These are phyloP conservation scores for Saccharum officinarum DNA, from an alignment of 176 grass and related monocot genomes.

Conservation along the genomic window DNA sequence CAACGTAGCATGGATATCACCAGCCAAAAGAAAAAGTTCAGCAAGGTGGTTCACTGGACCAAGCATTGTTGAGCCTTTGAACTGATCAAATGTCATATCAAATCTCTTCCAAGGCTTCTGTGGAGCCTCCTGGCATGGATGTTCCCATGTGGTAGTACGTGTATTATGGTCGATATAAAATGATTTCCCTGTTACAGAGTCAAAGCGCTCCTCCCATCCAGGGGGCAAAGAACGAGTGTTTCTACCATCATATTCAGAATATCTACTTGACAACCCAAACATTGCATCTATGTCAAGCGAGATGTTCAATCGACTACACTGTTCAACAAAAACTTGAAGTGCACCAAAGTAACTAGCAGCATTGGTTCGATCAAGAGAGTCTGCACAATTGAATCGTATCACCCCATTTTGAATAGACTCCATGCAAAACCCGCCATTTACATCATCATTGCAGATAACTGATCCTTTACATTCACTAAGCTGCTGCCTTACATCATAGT, in stretches of 20 bases:
- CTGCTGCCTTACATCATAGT: constrained; percentile 66
- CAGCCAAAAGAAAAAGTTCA: constrained; percentile 92
- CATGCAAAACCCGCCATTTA: constrained; percentile 75
- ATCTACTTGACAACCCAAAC: constrained; percentile 66
- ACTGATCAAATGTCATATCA: constrained; percentile 92
- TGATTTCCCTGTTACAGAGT: constrained; percentile 86
- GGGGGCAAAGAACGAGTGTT: constrained; percentile 60
- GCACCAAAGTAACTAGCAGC: constrained; percentile 98
- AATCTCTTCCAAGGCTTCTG: constrained; percentile 96
- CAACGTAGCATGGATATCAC: constrained; percentile 98
- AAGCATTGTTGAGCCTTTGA: constrained; percentile 91
- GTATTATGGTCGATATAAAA: constrained; percentile 98
- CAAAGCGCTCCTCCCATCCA: constrained; percentile 95
- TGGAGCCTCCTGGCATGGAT: constrained; percentile 74
- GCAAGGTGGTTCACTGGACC: constrained; percentile 84
- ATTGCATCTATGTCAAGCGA: constrained; percentile 75
- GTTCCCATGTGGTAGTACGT: constrained; percentile 85
- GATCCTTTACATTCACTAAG: constrained; percentile 79
- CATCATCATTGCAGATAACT: constrained; percentile 59
- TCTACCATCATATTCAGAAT: constrained; percentile 58
- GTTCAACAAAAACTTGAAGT: constrained; percentile 99
- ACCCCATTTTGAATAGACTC: constrained; percentile 86
- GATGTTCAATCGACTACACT: constrained; percentile 75
- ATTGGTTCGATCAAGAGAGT: constrained; percentile 98
- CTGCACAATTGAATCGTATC: constrained; percentile 99